phyloP scores from a whole-genome alignment of 2,329 filamentous ascomycete genomes.

The Penicillium sclerotigenum region DNA sequence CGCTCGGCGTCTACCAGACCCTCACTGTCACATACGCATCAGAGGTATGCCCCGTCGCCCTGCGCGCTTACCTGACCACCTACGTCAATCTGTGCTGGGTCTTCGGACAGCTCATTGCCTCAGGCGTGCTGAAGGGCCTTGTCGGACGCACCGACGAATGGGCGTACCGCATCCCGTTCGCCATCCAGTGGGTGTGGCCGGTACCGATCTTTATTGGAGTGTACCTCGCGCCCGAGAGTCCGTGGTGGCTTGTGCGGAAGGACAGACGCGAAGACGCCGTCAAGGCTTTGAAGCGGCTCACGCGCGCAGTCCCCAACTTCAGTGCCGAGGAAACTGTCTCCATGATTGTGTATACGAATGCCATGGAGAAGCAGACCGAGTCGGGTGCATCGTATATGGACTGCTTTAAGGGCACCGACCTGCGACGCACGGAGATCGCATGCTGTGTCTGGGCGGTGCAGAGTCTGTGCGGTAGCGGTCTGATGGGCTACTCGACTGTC shows the following conservation, averaged over 20 bases:
- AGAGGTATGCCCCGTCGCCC: slow-evolving; percentile 37
- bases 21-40: slow-evolving; percentile 39
- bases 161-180: slow-evolving; percentile 40
- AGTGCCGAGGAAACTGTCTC: slow-evolving; percentile 31
- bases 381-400: slow-evolving; percentile 26
- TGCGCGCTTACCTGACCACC: slow-evolving; percentile 35
- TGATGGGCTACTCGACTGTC: slow-evolving; percentile 35
- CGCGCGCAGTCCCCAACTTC: slow-evolving; percentile 23
- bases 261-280: slow-evolving; percentile 36
- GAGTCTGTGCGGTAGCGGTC: slow-evolving; percentile 27
- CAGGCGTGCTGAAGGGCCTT: slow-evolving; percentile 35
- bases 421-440: slow-evolving; percentile 43
- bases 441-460: slow-evolving; percentile 38
- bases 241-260: slow-evolving; percentile 42
- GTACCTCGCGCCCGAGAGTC: slow-evolving; percentile 33
- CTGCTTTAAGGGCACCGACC: slow-evolving; percentile 31
- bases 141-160: slow-evolving; percentile 30
- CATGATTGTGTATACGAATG: slow-evolving; percentile 42
- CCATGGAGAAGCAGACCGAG: slow-evolving; percentile 24
- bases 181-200: slow-evolving; percentile 33
- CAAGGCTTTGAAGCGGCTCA: slow-evolving; percentile 30
- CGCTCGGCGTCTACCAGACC: slow-evolving; percentile 38
- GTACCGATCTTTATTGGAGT: slow-evolving; percentile 21
- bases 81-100: slow-evolving; percentile 44
- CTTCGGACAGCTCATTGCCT: slow-evolving; percentile 40